Conservation (phyloP, 805 yeast genomes). For the Vanderwaltozyma verrucispora region DNA sequence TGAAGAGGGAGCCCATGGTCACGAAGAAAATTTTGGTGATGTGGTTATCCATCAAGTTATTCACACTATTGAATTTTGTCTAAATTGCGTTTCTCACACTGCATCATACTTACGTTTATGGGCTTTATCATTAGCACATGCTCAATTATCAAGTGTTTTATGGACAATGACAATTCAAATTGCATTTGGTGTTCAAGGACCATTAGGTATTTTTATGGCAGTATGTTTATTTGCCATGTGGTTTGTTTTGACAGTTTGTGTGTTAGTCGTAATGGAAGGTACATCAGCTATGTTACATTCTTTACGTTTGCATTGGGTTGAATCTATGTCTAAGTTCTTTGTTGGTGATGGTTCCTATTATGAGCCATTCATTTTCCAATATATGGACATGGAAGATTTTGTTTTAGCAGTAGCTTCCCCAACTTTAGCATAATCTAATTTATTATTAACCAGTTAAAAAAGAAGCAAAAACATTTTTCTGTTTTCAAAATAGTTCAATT, state of each 20-base stretch:
- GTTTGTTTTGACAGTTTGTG: constrained; percentile 60
- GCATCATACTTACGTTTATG: constrained; percentile 70
- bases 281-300: constrained; percentile 79
- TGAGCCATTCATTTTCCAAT: constrained; percentile 46
- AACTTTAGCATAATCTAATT: not conserved
- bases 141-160: constrained; percentile 63
- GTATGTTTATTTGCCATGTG: constrained; percentile 61
- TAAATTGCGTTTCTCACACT: constrained; percentile 71
- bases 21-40: constrained; percentile 49
- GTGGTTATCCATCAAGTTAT: constrained; percentile 70
- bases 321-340: constrained; percentile 70
- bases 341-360: constrained; percentile 67
- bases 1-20: constrained; percentile 36
- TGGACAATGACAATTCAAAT: constrained; percentile 68
- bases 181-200: constrained; percentile 47
- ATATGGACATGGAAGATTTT: constrained; percentile 3
- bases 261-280: constrained; percentile 71
- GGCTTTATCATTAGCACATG: constrained; percentile 74
- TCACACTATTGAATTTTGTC: constrained; percentile 71
- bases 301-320: constrained; percentile 73
- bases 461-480: no score
- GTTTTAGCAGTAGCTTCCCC: not conserved
- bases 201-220: constrained; percentile 45
- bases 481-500: no score
- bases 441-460: no score